A percentile compares a stretch with the other conserved stretches of the same genome.
phyloP scores from a whole-genome alignment of 2,329 filamentous ascomycete species.

The Sarocladium strictum region DNA sequence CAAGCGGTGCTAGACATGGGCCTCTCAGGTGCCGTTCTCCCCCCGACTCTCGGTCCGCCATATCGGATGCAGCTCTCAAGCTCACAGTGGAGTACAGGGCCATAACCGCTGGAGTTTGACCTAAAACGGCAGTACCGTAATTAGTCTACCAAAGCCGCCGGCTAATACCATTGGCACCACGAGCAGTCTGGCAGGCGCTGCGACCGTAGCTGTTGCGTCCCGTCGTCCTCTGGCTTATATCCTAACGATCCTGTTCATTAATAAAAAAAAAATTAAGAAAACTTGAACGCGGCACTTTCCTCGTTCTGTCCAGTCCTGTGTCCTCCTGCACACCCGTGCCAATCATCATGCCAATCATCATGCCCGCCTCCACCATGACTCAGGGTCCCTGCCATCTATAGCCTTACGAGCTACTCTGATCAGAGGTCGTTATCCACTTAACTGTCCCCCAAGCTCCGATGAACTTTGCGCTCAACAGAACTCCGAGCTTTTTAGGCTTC shows the following conservation, averaged over 20 bases:
- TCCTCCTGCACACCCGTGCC: conserved; percentile 3
- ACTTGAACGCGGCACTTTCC: too few relatives aligned
- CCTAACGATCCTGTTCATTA: too few relatives aligned
- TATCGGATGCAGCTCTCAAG: not conserved
- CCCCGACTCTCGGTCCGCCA: too few relatives aligned
- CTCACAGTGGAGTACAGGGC: not conserved
- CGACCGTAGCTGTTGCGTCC: not conserved
- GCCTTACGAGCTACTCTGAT: conserved; percentile 2
- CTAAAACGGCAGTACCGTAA: conserved; percentile 5
- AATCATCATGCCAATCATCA: conserved; percentile 8
- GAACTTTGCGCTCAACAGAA: not conserved
- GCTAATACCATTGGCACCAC: not conserved
- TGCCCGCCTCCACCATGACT: not conserved
- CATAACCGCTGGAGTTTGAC: not conserved
- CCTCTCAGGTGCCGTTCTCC: too few relatives aligned
- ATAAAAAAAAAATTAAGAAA: too few relatives aligned
- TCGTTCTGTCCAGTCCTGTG: not conserved
- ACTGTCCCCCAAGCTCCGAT: not conserved
- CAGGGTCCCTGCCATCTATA: not conserved
- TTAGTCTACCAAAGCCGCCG: too few relatives aligned
- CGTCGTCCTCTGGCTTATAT: not conserved
- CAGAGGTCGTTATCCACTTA: not conserved
- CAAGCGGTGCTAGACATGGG: too few relatives aligned
- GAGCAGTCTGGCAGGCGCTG: too few relatives aligned
- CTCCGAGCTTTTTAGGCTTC: not conserved